phyloP scores from a whole-genome alignment of 2,329 filamentous ascomycete species.

The Cercospora sp. region DNA sequence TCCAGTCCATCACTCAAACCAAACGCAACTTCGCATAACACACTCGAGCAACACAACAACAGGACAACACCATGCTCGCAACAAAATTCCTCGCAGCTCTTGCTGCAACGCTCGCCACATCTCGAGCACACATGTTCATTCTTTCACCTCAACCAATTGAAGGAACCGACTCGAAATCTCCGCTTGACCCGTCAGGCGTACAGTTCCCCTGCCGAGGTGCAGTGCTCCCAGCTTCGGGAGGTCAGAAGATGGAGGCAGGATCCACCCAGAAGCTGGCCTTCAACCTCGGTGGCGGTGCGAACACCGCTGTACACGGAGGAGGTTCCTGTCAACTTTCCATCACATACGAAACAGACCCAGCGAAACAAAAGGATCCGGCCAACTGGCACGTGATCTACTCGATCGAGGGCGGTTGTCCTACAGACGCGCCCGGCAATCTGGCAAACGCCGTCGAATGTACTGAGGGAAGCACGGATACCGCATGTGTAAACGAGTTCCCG shows the following conservation, averaged over 20 bases:
- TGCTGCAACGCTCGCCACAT: background rate
- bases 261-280: slow-evolving; percentile 63
- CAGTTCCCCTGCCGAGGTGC: slow-evolving; percentile 83
- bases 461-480: slow-evolving; percentile 32
- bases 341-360: slow-evolving; percentile 72
- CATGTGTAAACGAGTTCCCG: slow-evolving; percentile 57
- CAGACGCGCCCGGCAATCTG: slow-evolving; percentile 58
- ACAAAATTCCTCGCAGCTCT: background rate
- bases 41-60: background rate
- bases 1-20: background rate
- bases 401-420: slow-evolving; percentile 81
- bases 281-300: slow-evolving; percentile 49
- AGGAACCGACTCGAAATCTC: slow-evolving; percentile 58
- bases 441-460: slow-evolving; percentile 19
- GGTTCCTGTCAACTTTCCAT: slow-evolving; percentile 89
- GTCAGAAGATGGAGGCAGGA: slow-evolving; percentile 62
- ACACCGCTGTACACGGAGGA: slow-evolving; percentile 79
- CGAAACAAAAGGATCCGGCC: slow-evolving; percentile 54
- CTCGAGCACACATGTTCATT: slow-evolving; percentile 73
- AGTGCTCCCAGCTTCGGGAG: slow-evolving; percentile 47
- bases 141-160: slow-evolving; percentile 62
- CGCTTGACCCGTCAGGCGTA: slow-evolving; percentile 59
- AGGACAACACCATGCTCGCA: background rate
- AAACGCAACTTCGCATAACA: background rate
- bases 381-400: slow-evolving; percentile 89